Percentiles rank a stretch among this genome's conserved stretches.
Evolutionary conservation across 1,284 basidiomycete species (phyloP).

Genomic region (Hymenochaete sp.): DNA sequence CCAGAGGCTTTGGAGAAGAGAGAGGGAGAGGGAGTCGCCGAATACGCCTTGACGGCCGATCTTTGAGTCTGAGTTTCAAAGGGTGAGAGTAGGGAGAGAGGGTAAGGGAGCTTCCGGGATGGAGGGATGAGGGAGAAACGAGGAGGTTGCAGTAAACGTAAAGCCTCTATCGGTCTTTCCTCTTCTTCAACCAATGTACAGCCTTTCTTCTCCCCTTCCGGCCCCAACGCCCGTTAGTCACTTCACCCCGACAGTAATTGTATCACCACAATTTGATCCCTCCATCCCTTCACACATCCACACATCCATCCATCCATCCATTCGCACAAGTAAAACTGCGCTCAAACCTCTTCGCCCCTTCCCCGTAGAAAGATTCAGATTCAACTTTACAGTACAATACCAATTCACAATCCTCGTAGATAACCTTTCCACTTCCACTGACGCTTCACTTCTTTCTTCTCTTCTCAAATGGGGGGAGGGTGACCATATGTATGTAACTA

Average conservation of each 20-base stretch:
- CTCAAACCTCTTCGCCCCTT: neutral
- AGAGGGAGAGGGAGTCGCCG: neutral
- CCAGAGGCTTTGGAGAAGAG: neutral
- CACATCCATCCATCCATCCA: neutral
- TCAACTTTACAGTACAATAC: too few species aligned
- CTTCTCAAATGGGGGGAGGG: too few species aligned
- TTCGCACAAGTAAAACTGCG: neutral
- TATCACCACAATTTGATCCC: neutral
- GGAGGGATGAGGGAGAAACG: too few species aligned
- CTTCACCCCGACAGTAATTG: neutral
- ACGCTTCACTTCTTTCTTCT: neutral
- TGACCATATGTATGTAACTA: too few species aligned
- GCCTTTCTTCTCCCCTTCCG: neutral
- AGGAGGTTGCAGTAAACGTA: too few species aligned
- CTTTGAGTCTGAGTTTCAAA: too few species aligned
- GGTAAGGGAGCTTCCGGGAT: too few species aligned
- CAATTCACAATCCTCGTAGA: too few species aligned
- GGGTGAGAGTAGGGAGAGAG: too few species aligned
- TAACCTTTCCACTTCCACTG: neutral
- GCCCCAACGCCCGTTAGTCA: neutral
- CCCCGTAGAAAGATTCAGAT: too few species aligned
- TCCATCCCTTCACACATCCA: neutral
- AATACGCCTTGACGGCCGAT: neutral
- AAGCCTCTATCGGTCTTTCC: too few species aligned
- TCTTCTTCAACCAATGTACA: neutral